Evolutionary conservation across 768 basidiomycete species (phyloP).

Genomic region (Scleroderma citrinum): DNA sequence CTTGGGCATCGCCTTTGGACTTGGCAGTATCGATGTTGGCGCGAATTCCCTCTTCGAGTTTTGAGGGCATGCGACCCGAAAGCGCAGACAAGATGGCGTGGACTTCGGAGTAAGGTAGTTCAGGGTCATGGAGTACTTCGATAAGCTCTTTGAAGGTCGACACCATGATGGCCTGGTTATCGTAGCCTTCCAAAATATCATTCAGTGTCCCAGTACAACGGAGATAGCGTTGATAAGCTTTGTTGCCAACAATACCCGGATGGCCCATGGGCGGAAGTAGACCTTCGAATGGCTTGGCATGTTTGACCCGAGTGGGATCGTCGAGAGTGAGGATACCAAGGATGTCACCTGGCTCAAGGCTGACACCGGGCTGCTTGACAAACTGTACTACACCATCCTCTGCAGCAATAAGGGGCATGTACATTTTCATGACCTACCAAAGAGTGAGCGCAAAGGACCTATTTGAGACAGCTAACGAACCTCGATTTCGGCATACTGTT

Average conservation of each 20-base stretch:
- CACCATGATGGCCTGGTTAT: slow-evolving; percentile 90
- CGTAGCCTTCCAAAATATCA: slow-evolving; percentile 94
- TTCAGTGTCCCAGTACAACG: slow-evolving; percentile 70
- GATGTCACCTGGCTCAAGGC: slow-evolving; percentile 94
- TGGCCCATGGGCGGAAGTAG: slow-evolving; percentile 83
- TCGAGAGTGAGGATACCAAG: slow-evolving; percentile 95
- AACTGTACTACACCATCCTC: slow-evolving; percentile 94
- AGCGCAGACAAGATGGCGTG: slow-evolving; percentile 79
- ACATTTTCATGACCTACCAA: slow-evolving; percentile 94
- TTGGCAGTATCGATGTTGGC: slow-evolving; percentile 71
- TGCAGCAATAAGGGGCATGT: slow-evolving; percentile 92
- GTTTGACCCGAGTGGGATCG: slow-evolving; percentile 93
- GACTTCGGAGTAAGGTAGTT: slow-evolving; percentile 85
- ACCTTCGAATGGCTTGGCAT: slow-evolving; percentile 97
- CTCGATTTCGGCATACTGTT: slow-evolving; percentile 98
- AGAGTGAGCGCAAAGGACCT: slow-evolving; percentile 2
- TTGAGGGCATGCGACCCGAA: slow-evolving; percentile 88
- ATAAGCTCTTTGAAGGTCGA: slow-evolving; percentile 84
- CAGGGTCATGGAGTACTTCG: slow-evolving; percentile 72
- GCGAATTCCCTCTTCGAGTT: slow-evolving; percentile 84
- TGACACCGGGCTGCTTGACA: slow-evolving; percentile 97
- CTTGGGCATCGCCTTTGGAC: slow-evolving; percentile 62
- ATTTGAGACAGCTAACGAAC: slow-evolving; percentile 34
- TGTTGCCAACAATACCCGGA: slow-evolving; percentile 81
- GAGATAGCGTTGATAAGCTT: slow-evolving; percentile 80